Conservation (phyloP, 495 filamentous ascomycete species). For the Jackrogersella multiformis region DNA sequence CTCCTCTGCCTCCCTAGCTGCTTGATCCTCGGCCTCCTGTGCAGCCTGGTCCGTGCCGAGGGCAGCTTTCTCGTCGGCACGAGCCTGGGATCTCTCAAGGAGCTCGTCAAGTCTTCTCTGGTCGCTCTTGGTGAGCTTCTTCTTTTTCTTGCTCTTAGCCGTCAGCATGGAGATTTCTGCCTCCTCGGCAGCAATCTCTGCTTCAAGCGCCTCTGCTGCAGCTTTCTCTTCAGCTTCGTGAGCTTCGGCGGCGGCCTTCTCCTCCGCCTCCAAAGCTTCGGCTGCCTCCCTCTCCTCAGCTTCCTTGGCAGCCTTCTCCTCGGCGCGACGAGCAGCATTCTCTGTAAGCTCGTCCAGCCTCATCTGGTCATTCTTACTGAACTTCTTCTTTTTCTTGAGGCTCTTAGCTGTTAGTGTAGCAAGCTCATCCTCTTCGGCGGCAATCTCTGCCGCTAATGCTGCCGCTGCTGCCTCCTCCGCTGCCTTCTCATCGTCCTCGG, state of each 20-base stretch:
- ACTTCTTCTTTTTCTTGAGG: conserved; percentile 43
- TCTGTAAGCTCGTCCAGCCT: conserved; percentile 50
- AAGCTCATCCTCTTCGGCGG: conserved; percentile 50
- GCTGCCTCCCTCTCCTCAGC: conserved; percentile 34
- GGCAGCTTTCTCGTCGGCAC: conserved; percentile 42
- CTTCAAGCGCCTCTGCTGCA: conserved; percentile 38
- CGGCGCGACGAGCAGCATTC: conserved; percentile 42
- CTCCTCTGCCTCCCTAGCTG: conserved; percentile 5
- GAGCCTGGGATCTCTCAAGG: conserved; percentile 47
- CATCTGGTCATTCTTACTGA: conserved; percentile 41
- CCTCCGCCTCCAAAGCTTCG: conserved; percentile 31
- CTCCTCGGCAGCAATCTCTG: conserved; percentile 43
- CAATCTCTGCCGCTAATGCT: conserved; percentile 42
- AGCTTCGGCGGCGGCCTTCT: conserved; percentile 23
- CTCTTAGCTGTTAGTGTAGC: conserved; percentile 46
- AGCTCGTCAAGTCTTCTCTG: conserved; percentile 52
- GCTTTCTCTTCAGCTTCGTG: conserved; percentile 34
- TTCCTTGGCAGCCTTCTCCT: conserved; percentile 43
- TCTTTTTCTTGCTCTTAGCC: conserved; percentile 37
- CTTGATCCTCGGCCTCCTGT: conserved; percentile 33
- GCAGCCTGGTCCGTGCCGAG: conserved; percentile 42
- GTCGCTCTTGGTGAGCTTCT: conserved; percentile 48
- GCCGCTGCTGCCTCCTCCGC: conserved; percentile 26
- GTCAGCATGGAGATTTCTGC: conserved; percentile 33
- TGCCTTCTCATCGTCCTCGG: conserved; percentile 31